phyloP scores from a whole-genome alignment of 306 rosid species.

The Alnus glutinosa region DNA sequence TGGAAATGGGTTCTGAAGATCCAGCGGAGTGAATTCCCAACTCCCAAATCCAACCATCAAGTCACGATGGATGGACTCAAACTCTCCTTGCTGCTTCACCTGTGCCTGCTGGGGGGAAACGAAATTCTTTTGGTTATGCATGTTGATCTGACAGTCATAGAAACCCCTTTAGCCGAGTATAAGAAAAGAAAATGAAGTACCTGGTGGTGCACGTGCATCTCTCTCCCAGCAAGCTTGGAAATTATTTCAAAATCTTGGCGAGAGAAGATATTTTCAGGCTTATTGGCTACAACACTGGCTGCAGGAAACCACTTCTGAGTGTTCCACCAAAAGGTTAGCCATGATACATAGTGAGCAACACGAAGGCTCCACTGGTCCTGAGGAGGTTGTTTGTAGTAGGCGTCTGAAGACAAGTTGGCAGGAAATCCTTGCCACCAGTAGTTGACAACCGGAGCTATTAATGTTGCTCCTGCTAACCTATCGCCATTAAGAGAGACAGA shows the following conservation, averaged over 20 bases:
- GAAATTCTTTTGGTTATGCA: background rate
- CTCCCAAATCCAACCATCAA: slow-evolving; percentile 51
- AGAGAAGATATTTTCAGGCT: slow-evolving; percentile 30
- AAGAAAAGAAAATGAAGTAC: slow-evolving; percentile 14
- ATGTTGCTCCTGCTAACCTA: slow-evolving; percentile 56
- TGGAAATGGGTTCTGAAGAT: slow-evolving; percentile 53
- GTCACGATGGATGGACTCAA: slow-evolving; percentile 55
- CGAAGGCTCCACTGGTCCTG: slow-evolving; percentile 54
- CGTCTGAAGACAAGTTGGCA: slow-evolving; percentile 33
- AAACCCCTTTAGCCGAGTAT: background rate
- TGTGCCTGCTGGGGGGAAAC: slow-evolving; percentile 30
- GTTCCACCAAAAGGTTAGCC: slow-evolving; percentile 59
- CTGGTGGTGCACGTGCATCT: slow-evolving; percentile 1
- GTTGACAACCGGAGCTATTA: slow-evolving; percentile 48
- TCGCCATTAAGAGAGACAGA: slow-evolving; percentile 7
- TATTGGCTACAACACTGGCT: slow-evolving; percentile 30
- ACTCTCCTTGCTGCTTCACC: slow-evolving; percentile 51
- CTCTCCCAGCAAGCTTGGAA: slow-evolving; percentile 1
- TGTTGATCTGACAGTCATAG: too few relatives aligned
- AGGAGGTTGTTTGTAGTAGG: slow-evolving; percentile 34
- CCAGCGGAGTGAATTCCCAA: slow-evolving; percentile 63
- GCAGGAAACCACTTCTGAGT: slow-evolving; percentile 56
- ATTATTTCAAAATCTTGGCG: slow-evolving; percentile 38
- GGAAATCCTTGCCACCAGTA: slow-evolving; percentile 64
- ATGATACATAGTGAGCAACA: slow-evolving; percentile 49